Evolutionary conservation across 495 filamentous ascomycete species (phyloP), one percentile per base, ranked within the genome.

Genomic region (Parathielavia appendiculata): DNA sequence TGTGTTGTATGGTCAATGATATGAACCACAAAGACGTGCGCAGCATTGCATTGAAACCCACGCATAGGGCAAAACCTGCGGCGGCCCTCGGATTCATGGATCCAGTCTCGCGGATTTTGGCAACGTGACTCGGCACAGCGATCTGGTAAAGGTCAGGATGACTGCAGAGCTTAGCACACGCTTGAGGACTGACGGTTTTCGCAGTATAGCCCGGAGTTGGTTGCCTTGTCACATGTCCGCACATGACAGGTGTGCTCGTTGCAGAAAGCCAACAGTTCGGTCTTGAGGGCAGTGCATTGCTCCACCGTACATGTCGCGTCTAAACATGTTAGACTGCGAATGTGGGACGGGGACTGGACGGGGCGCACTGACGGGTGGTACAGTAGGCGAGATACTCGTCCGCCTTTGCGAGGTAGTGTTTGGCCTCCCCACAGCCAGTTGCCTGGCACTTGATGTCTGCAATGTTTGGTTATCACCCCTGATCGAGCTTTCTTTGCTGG

Each of bases 331-430:
- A 26, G 38, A 14, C 23, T 58, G 3, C 14, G 7, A 5, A 3
- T 20, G 2, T 14, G 16, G 1, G 38, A 43, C 5, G 38, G 20
- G 6, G 16, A 11, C 2, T 0, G 22, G 16, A 12, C 17, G 39
- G 6, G 12, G 6, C 10, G 20, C 12, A 58, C 71, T 56, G 30
- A 73, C 71, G 71, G 1, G 60, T 36, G 16, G 54, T 55, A 36
- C 71, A 73, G 30, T 52, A 70, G 10, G n/a, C 35, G 0, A 56
- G 60, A n/a, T 70, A 72, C 30, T 67, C 62, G 14, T 62, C 59
- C 2, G 50, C 59, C 30, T 54, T 63, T 12, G 51, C 17, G 1
- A 34, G 26, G 2, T 38, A 46, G 40, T 66, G 57, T 22, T 49
- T 60, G 34, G 62, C 62, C 48, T 53, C 50, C 6, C 48, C 57